Evolutionary conservation across 257 asterid genomes (phyloP).

Genomic region (Mentha longifolia): DNA sequence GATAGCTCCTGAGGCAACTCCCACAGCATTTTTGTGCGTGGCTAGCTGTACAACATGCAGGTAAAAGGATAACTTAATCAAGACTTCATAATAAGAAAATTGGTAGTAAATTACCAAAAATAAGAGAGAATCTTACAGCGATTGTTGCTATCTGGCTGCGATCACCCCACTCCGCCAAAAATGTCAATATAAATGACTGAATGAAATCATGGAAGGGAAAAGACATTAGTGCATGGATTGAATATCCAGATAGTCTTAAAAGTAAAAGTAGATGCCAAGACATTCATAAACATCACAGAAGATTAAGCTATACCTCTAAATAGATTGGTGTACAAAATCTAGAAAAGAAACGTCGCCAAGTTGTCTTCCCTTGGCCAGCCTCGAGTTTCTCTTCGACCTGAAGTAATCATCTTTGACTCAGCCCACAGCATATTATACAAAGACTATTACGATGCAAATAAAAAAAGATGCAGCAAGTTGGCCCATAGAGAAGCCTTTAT

Average conservation of each 20-base stretch:
- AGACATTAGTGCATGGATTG: slow-evolving; percentile 11
- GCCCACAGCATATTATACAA: neutral
- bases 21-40: slow-evolving; percentile 91
- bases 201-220: slow-evolving; percentile 14
- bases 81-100: neutral
- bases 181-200: slow-evolving; percentile 92
- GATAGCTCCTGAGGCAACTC: slow-evolving; percentile 85
- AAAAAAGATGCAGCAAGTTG: slow-evolving; percentile 4
- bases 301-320: slow-evolving; percentile 63
- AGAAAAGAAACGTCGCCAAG: slow-evolving; percentile 71
- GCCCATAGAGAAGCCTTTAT: neutral
- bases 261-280: neutral
- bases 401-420: slow-evolving; percentile 20
- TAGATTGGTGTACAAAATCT: slow-evolving; percentile 87
- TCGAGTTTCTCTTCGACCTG: slow-evolving; percentile 94
- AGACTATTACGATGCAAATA: neutral
- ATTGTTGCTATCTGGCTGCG: slow-evolving; percentile 99
- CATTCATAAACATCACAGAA: neutral
- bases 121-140: slow-evolving; percentile 63
- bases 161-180: slow-evolving; percentile 99
- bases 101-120: neutral
- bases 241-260: slow-evolving; percentile 25
- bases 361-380: slow-evolving; percentile 81
- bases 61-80: neutral
- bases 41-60: slow-evolving; percentile 63